Conservation (phyloP, 805 yeast species). For the Wickerhamiella lipophila region DNA sequence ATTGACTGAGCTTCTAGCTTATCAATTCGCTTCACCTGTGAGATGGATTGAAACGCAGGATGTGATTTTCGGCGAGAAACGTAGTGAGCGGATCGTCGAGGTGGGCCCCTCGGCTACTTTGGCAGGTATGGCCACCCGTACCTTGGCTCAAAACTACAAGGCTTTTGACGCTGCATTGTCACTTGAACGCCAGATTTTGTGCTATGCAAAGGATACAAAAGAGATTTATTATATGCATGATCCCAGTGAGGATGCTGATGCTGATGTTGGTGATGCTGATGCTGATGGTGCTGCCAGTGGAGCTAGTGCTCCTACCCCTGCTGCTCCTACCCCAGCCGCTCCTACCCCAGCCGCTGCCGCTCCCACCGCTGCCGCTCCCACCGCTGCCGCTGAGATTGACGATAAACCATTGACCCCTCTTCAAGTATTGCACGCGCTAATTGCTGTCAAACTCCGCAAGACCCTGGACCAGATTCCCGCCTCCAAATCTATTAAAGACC, state of each 20-base stretch:
- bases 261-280: constrained; percentile 23
- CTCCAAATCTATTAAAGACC: constrained; percentile 88
- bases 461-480: constrained; percentile 72
- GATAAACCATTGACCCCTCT: constrained; percentile 85
- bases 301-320: constrained; percentile 42
- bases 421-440: constrained; percentile 71
- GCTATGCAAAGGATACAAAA: constrained; percentile 91
- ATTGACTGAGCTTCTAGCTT: constrained; percentile 90
- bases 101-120: constrained; percentile 98
- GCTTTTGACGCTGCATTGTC: constrained; percentile 95
- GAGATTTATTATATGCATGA: constrained; percentile 79
- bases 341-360: constrained; percentile 45
- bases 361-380: constrained; percentile 58
- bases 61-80: constrained; percentile 84
- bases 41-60: constrained; percentile 99
- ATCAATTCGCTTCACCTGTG: constrained; percentile 98
- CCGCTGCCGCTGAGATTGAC: constrained; percentile 70
- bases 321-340: constrained; percentile 50
- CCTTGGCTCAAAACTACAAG: constrained; percentile 89
- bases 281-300: constrained; percentile 27
- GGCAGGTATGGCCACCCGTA: constrained; percentile 97
- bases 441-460: constrained; percentile 93
- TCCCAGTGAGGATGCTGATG: constrained; percentile 24
- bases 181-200: constrained; percentile 82
- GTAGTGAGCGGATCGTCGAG: constrained; percentile 95